Base-by-base conservation (phyloP, 208 protist species). In the Phytomonas sp. region DNA sequence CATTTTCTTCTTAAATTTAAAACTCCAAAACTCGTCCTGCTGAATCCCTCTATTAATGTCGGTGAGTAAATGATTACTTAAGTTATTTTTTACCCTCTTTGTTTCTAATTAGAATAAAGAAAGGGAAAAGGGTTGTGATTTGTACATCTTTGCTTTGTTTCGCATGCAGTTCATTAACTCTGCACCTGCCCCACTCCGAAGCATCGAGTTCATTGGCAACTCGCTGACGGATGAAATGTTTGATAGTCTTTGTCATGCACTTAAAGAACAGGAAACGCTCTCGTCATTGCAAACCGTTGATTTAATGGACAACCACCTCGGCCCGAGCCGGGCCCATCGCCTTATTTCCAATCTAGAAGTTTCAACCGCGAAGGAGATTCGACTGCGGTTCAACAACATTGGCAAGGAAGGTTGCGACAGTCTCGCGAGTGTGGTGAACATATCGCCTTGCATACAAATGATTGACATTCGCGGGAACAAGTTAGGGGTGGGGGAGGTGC, bases 331-430 rank as follows among this genome's bases (percentile, higher is more conserved):
- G 32, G 70, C 87, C 29, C 68, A 78, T 67, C 82, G 83, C 67
- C 82, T 97, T 34, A 75, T 82, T n/a, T 70, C 80, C 3, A 82
- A 75, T 40, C 66, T 93, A 16, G 84, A 94, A 66, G 82, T 77
- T 0, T 87, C 89, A 7, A 72, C 79, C 0, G 88, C 92, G 45
- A 79, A 69, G 56, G 82, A 94, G 66, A 75, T 93, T 23, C 61
- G 91, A 10, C 70, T 97, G 34, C 81, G 92, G 31, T 95, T 87
- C 82, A 97, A 97, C 70, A 80, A 92, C 75, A 93, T 97, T 73
- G 92, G 89, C 30, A 88, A 86, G 67, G 88, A 95, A 40, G 92
- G 92, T n/a, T 92, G 87, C 67, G 88, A 97, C 34, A 87, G 81
- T 0, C 69, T 97, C n/a, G 88, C 89, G 14, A 82, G 67, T 31